A percentile compares a stretch with the other conserved stretches of the same genome.
Conservation (phyloP, 768 basidiomycete genomes). For the Kwoniella newhampshirensis region DNA sequence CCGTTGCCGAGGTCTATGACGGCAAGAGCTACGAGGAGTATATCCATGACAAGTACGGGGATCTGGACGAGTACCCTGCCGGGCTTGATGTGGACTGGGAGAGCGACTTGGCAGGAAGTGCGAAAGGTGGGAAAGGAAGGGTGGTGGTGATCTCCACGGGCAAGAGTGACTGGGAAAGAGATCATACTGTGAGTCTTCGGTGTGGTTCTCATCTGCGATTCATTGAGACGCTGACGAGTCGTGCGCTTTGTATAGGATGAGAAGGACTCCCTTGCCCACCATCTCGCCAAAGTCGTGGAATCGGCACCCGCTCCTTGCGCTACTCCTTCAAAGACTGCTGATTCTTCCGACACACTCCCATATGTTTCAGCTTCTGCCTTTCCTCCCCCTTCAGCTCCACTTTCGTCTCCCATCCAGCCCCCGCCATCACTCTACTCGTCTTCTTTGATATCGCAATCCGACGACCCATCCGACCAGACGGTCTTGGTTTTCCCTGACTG, state of each 20-base stretch:
- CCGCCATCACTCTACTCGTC: constrained; percentile 77
- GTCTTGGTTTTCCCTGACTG: constrained; percentile 92
- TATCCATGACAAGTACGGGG: constrained; percentile 30
- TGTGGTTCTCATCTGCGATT: neutral
- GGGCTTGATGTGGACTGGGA: constrained; percentile 77
- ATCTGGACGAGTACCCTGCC: constrained; percentile 61
- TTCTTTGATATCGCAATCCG: constrained; percentile 72
- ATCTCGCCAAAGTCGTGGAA: constrained; percentile 54
- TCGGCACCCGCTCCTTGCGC: constrained; percentile 22
- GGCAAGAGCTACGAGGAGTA: constrained; percentile 52
- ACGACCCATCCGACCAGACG: constrained; percentile 66
- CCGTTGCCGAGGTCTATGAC: constrained; percentile 42
- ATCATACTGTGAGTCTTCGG: constrained; percentile 60
- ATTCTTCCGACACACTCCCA: constrained; percentile 5
- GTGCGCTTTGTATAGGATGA: constrained; percentile 56
- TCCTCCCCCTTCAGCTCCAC: constrained; percentile 11
- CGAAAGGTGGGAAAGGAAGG: constrained; percentile 80
- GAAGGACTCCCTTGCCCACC: constrained; percentile 67
- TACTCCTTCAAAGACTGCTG: too few relatives aligned
- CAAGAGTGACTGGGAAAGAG: constrained; percentile 79
- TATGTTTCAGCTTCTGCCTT: constrained; percentile 17
- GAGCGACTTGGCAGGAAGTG: constrained; percentile 76
- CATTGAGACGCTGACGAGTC: neutral
- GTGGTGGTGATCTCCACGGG: constrained; percentile 86
- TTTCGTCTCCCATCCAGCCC: constrained; percentile 57